A percentile compares a stretch with the other conserved stretches of the same genome.
These are phyloP conservation scores for Arthroderma sp. DNA, from an alignment of 2,329 filamentous ascomycete species.

Conservation along the genomic window DNA sequence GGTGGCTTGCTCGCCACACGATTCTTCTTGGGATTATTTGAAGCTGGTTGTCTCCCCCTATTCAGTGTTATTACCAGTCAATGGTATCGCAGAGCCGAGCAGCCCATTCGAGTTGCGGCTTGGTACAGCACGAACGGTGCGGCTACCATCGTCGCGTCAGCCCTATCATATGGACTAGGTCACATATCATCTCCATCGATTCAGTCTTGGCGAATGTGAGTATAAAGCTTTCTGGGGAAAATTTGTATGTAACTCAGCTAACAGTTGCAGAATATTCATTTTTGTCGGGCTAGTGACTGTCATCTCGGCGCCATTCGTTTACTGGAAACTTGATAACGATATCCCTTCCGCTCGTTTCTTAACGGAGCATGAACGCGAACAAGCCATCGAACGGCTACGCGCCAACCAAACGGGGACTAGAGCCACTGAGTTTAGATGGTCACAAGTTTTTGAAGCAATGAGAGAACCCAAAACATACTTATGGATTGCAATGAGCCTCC, in stretches of 20 bases:
- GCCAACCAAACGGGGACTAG: constrained; percentile 40
- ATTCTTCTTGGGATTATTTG: constrained; percentile 44
- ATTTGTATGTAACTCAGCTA: not conserved
- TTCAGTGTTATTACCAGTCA: constrained; percentile 37
- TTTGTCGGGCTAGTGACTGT: constrained; percentile 52
- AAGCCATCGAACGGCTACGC: constrained; percentile 40
- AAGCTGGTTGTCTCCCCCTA: constrained; percentile 39
- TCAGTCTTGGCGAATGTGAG: constrained; percentile 41
- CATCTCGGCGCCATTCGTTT: constrained; percentile 45
- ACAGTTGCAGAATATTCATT: constrained; percentile 42
- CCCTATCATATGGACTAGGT: constrained; percentile 46
- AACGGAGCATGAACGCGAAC: constrained; percentile 34
- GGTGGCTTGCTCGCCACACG: constrained; percentile 36
- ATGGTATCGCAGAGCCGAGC: constrained; percentile 43
- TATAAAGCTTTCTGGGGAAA: not conserved
- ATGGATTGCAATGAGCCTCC: constrained; percentile 48
- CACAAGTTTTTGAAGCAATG: constrained; percentile 33
- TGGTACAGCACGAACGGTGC: constrained; percentile 55
- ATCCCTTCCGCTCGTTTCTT: constrained; percentile 41
- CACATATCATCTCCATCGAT: constrained; percentile 39
- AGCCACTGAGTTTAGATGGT: constrained; percentile 35
- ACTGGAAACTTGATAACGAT: constrained; percentile 48
- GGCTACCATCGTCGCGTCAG: constrained; percentile 46
- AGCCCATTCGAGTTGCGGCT: constrained; percentile 50
- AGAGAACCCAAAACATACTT: constrained; percentile 43